Conservation (phyloP, 2,329 filamentous ascomycete species). For the Ophiocordyceps unilateralis region DNA sequence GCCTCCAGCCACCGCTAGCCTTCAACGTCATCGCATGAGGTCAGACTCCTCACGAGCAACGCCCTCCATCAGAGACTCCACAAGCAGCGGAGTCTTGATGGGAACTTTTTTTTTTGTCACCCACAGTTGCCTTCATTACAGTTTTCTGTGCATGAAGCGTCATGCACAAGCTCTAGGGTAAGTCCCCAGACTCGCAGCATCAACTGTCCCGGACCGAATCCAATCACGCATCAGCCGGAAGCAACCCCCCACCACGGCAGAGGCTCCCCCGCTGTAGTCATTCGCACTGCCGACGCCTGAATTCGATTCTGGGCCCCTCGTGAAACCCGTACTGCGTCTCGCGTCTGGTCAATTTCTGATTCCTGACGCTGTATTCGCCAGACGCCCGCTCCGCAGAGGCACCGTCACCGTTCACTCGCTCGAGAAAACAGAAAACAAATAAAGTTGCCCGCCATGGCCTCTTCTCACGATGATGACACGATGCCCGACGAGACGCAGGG, state of each 20-base stretch:
- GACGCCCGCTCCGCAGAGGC: too few relatives aligned
- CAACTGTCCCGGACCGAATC: neutral
- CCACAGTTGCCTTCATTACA: neutral
- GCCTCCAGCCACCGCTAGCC: too few relatives aligned
- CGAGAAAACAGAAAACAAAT: neutral
- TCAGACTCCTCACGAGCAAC: neutral
- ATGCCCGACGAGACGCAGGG: conserved; percentile 78
- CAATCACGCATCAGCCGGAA: conserved; percentile 2
- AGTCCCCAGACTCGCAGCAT: neutral
- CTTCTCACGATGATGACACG: conserved; percentile 61
- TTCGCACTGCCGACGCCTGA: neutral
- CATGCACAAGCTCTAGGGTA: neutral
- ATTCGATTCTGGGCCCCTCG: neutral
- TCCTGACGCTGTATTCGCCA: too few relatives aligned
- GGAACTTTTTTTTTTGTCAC: neutral
- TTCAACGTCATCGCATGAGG: neutral
- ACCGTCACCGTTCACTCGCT: neutral
- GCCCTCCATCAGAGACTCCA: neutral
- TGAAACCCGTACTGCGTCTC: neutral
- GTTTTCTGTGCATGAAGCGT: neutral
- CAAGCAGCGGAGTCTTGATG: neutral
- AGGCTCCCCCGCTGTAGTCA: neutral
- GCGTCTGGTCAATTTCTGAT: too few relatives aligned
- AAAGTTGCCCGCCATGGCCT: conserved; percentile 37
- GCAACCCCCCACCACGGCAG: conserved; percentile 5